Evolutionary conservation across 164 flowering plant species (phyloP).

Genomic region (Stephania japonica): DNA sequence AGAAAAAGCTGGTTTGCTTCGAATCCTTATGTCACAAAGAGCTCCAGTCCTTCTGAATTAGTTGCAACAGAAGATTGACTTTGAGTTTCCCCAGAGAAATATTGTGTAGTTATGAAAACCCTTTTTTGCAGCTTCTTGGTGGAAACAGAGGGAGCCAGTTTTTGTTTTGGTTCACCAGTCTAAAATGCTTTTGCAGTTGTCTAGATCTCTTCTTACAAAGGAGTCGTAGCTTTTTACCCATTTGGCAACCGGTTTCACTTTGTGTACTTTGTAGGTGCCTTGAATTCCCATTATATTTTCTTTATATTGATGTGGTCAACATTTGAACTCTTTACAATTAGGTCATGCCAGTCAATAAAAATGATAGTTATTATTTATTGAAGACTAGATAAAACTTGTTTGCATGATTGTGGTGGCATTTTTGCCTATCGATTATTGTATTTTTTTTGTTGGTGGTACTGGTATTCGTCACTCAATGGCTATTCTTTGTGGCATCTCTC

Average conservation of each 20-base stretch:
- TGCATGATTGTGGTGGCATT: background rate
- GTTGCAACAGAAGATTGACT: conserved; percentile 5
- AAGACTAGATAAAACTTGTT: background rate
- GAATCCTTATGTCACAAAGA: conserved; percentile 34
- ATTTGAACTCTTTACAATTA: background rate
- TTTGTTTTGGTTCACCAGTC: background rate
- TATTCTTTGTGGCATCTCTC: background rate
- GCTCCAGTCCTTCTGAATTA: conserved; percentile 24
- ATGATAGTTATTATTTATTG: background rate
- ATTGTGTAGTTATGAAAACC: background rate
- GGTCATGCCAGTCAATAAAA: background rate
- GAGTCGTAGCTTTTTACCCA: background rate
- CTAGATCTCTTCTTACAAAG: background rate
- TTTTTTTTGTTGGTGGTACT: background rate
- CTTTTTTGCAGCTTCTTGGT: background rate
- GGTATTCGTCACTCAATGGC: background rate
- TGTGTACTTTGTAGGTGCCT: background rate
- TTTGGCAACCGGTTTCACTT: background rate
- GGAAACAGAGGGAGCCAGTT: background rate
- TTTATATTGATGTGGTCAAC: background rate
- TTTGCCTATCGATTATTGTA: background rate
- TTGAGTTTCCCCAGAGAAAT: background rate
- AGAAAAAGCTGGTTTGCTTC: conserved; percentile 41
- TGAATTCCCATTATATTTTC: background rate
- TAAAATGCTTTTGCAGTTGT: background rate